Base-by-base conservation (phyloP, 352 stramenopile species). In the Blastocystis sp. region DNA sequence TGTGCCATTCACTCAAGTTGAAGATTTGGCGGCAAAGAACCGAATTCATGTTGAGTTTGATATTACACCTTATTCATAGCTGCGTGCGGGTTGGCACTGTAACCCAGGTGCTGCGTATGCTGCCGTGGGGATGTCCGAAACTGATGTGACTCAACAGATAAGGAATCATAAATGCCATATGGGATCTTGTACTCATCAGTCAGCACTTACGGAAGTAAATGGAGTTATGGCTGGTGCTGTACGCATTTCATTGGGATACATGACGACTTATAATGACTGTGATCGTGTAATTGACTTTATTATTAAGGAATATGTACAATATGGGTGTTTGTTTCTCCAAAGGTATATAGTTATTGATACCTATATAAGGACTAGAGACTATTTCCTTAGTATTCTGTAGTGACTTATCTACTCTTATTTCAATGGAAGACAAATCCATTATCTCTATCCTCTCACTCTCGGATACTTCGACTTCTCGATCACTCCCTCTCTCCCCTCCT, bases 71-170 rank as follows among this genome's bases (percentile, higher is more conserved):
- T 30, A 58, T 9, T 17, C 1, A 30, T 79, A 79, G 68, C 9
- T 79, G 68, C 76, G 76, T 17, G 57, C 76, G 3, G 76, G 76
- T 5, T 87, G 76, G 76, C 76, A 87, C 3, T 87, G 76, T n/a
- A 87, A 87, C n/a, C 76, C 76, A 27, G 76, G 76, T 27, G 76
- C 76, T 40, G 60, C 76, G 35, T 87, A 75, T 56, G 60, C 33
- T 1, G 33, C 76, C 24, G 30, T 87, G 15, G 60, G 60, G 1
- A 33, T 87, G 76, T 75, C 57, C 24, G 76, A 87, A 51, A 51
- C 64, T n/a, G 48, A 73, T 24, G 44, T 87, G 13, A n/a, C 37
- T n/a, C 24, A 75, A 35, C 60, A 87, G 57, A 87, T 87, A 15
- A 30, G 57, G 17, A 70, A 87, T 24, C 60, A 87, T 24, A 69